These are phyloP conservation scores for Penicillium sp. DNA, from an alignment of 2,329 filamentous ascomycete species.

Conservation along the genomic window DNA sequence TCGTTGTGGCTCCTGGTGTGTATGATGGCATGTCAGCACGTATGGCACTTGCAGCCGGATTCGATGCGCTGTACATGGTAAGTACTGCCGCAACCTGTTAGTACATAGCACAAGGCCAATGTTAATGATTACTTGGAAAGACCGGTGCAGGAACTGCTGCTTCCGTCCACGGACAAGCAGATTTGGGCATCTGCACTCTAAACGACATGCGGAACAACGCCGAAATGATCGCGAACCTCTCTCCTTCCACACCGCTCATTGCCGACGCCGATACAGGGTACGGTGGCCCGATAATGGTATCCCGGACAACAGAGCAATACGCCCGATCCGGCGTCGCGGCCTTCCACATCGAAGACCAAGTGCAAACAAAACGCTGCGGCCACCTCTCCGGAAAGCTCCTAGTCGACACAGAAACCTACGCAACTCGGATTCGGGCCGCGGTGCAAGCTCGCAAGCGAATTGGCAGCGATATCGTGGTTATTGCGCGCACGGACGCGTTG, in stretches of 20 bases:
- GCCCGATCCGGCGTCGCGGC: slow-evolving; percentile 56
- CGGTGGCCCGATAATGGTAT: slow-evolving; percentile 52
- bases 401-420: slow-evolving; percentile 36
- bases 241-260: slow-evolving; percentile 52
- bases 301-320: slow-evolving; percentile 53
- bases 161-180: slow-evolving; percentile 51
- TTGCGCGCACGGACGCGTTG: slow-evolving; percentile 46
- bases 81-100: slow-evolving; percentile 3
- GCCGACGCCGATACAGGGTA: slow-evolving; percentile 59
- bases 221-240: slow-evolving; percentile 55
- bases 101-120: neutral
- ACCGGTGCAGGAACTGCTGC: slow-evolving; percentile 55
- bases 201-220: slow-evolving; percentile 56
- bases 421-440: slow-evolving; percentile 40
- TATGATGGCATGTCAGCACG: slow-evolving; percentile 54
- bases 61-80: slow-evolving; percentile 56
- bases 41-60: slow-evolving; percentile 51
- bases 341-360: slow-evolving; percentile 61
- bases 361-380: slow-evolving; percentile 47
- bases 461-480: slow-evolving; percentile 45
- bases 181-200: slow-evolving; percentile 53
- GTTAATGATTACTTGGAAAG: slow-evolving; percentile 15
- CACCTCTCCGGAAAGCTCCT: slow-evolving; percentile 44
- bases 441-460: slow-evolving; percentile 35
- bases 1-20: slow-evolving; percentile 52